A percentile compares a stretch with the other conserved stretches of the same genome.
These are phyloP conservation scores for Rhizopogon rudus DNA, from an alignment of 768 basidiomycete genomes.

Conservation along the genomic window DNA sequence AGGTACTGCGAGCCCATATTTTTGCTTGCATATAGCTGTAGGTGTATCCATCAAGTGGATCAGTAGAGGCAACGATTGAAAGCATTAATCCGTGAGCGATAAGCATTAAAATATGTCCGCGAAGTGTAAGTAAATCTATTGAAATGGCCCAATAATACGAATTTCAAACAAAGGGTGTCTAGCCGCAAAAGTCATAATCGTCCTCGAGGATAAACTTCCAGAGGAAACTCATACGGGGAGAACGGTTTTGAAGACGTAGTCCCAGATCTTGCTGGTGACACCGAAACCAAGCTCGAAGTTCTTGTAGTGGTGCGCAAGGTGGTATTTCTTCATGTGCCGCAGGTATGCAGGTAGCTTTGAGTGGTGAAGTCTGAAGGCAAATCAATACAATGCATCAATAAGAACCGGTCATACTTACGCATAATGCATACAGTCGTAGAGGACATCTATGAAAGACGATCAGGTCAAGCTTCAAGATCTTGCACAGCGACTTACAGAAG, in stretches of 20 bases:
- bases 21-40: not conserved
- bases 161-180: not conserved
- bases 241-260: slow-evolving; percentile 83
- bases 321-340: slow-evolving; percentile 93
- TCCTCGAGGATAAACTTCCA: not conserved
- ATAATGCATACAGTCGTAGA: slow-evolving; percentile 92
- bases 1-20: no score
- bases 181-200: not conserved
- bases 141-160: not conserved
- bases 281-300: slow-evolving; percentile 98
- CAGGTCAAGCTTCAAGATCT: slow-evolving; percentile 2
- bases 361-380: slow-evolving; percentile 64
- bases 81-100: not conserved
- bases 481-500: slow-evolving; percentile 52
- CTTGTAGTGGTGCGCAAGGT: slow-evolving; percentile 97
- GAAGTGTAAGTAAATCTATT: not conserved
- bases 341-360: slow-evolving; percentile 82
- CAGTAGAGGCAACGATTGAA: not conserved
- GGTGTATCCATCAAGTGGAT: not conserved
- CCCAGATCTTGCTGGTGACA: slow-evolving; percentile 97
- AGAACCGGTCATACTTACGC: slow-evolving; percentile 47
- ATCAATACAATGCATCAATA: slow-evolving; percentile 6
- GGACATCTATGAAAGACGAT: slow-evolving; percentile 45
- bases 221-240: slow-evolving; percentile 46
- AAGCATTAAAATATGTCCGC: not conserved